Base-by-base conservation (phyloP, 2,329 filamentous ascomycete genomes). In the Shiraia sp. region DNA sequence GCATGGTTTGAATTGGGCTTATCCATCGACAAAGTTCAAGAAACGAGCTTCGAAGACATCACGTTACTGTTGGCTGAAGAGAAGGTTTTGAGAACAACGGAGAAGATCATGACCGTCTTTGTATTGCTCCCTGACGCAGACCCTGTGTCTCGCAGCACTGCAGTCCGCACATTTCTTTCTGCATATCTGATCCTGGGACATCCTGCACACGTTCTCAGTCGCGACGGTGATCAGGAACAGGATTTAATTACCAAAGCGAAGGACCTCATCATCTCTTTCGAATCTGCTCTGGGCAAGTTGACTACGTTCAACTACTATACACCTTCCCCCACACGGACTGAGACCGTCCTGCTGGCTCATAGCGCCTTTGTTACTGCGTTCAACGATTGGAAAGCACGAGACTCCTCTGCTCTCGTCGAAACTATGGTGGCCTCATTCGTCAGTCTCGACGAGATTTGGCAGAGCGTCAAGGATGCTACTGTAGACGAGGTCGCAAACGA, bases 381-480 rank as follows among this genome's bases (percentile, higher is more conserved):
- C 60, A 87, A 88, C 46, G 83, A 87, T 3, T 93, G 88, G 88
- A 90, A 91, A 68, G 85, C 88, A 2, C 81, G 87, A 37, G 88
- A 92, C 63, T 88, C 87, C 0, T 84, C 84, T 39, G 84, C 87
- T 0, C 74, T 93, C 4, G 82, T 92, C 37, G 86, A 91, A 57
- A 85, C 89, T 40, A 91, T 93, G 88, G 78, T 92, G n/a, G 79
- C 88, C 59, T 87, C 90, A 51, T 91, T 92, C 66, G 87, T 91
- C 13, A 88, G 90, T 62, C 79, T 93, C 2, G 88, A 93, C 59
- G 85, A 85, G 25, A 92, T 92, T 33, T 87, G 87, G 77, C 86
- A 90, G 62, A 88, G 86, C 2, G 87, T 93, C 63, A 90, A 90
- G 65, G 84, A 90, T 56, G 84, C 85, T 37, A 87, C 83, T 0